phyloP scores from a whole-genome alignment of 345 rosid species.

The Mallotus nudiflorus region DNA sequence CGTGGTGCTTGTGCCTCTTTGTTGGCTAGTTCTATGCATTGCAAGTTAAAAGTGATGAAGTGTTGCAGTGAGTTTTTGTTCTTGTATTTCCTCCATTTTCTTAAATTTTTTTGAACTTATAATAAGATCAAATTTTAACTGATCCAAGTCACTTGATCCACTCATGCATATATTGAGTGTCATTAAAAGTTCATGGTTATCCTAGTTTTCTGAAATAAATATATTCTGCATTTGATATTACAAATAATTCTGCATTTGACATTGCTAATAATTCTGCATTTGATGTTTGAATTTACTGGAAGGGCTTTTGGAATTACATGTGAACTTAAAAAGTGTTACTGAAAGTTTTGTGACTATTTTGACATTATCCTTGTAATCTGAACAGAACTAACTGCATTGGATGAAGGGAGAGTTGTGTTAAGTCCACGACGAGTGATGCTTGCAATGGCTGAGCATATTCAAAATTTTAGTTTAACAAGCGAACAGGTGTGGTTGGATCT shows the following conservation, averaged over 20 bases:
- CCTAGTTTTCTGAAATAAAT: neutral
- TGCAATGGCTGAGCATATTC: conserved; percentile 54
- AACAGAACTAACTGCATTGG: conserved; percentile 47
- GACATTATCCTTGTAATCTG: neutral
- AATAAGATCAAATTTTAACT: neutral
- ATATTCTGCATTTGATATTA: too few species aligned
- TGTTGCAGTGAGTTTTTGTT: neutral
- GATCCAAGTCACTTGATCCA: neutral
- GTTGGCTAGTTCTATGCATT: neutral
- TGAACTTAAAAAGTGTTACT: neutral
- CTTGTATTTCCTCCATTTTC: neutral
- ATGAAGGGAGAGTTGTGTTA: conserved; percentile 44
- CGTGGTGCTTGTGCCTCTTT: neutral
- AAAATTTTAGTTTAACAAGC: conserved; percentile 65
- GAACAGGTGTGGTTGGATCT: conserved; percentile 60
- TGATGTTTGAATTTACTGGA: neutral
- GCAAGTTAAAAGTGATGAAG: neutral
- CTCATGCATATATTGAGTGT: neutral
- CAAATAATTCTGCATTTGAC: too few species aligned
- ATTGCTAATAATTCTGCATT: too few species aligned
- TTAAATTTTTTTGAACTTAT: neutral
- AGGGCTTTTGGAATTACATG: neutral
- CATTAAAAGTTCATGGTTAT: neutral
- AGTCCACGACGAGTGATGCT: conserved; percentile 72
- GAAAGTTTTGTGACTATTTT: neutral